Evolutionary conservation across 2,329 filamentous ascomycete species (phyloP), one percentile per base, ranked within the genome.

Genomic region (Diaporthe caulivora): DNA sequence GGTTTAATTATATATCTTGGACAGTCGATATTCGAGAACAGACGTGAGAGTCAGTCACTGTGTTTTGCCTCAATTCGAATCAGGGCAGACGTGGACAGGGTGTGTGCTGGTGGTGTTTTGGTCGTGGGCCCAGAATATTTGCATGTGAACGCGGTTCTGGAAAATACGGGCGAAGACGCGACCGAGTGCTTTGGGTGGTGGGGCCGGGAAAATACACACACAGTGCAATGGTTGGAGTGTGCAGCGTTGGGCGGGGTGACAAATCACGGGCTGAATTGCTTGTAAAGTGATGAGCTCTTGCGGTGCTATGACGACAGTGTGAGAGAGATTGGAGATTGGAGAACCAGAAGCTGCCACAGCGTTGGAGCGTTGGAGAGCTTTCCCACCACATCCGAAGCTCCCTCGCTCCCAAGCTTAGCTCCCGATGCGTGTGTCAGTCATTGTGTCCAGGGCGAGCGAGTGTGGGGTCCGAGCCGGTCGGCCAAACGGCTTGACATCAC

Each of bases 301-400:
- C 62, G 31, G 44, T n/a, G 44, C 62, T 53, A 67, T 53, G 47
- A 67, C 62, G 62, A 65, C 62, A 65, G 62, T 65, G 62, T 65
- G n/a, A n/a, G n/a, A n/a, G 60, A 65, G 40, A 65, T 65, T 13
- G 60, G 26, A 37, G n/a, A 24, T n/a, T n/a, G n/a, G n/a, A n/a
- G n/a, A n/a, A n/a, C n/a, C 34, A 34, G 34, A 34, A 34, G 34
- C 34, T 34, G 34, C 62, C 42, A 11, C 44, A 49, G 62, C 62
- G 15, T 26, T 51, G 62, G 62, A 72, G 71, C 71, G n/a, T n/a
- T n/a, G n/a, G n/a, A n/a, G n/a, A n/a, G n/a, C n/a, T n/a, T 72
- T 68, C 72, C 71, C 71, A 42, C 18, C 40, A 47, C 60, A 70
- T 70, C 75, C 76, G 77, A 76, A 77, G 75, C 47, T 55, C 70